Evolutionary conservation across 2,329 filamentous ascomycete species (phyloP).

Genomic region (Geosmithia morbida): DNA sequence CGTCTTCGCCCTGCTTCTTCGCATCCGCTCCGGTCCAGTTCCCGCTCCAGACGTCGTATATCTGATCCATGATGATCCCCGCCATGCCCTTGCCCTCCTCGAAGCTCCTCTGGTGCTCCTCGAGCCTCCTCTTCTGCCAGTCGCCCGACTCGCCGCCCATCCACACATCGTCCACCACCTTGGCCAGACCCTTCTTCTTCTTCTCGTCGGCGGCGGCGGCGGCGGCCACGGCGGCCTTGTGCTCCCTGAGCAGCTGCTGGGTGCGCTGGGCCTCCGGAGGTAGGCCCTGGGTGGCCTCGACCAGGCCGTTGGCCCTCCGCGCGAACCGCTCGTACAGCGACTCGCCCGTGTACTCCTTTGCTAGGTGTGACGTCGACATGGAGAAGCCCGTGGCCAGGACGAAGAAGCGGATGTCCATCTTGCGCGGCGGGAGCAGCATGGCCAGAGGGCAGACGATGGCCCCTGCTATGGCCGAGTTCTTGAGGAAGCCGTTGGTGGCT

Average conservation of each 20-base stretch:
- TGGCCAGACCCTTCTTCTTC: conserved; percentile 11
- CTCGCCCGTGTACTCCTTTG: conserved; percentile 39
- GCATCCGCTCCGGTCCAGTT: conserved; percentile 15
- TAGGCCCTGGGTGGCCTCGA: conserved; percentile 36
- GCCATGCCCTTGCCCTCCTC: conserved; percentile 41
- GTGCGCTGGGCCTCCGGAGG: conserved; percentile 38
- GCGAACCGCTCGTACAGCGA: conserved; percentile 34
- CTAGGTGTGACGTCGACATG: conserved; percentile 39
- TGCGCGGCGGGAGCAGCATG: conserved; percentile 36
- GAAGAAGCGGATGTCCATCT: conserved; percentile 32
- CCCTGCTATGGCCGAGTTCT: conserved; percentile 32
- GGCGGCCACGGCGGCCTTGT: conserved; percentile 16
- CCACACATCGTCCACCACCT: conserved; percentile 35
- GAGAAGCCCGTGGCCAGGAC: conserved; percentile 35
- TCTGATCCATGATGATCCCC: conserved; percentile 40
- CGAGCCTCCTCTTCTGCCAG: conserved; percentile 37
- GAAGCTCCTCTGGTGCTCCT: conserved; percentile 36
- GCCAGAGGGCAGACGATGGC: conserved; percentile 31
- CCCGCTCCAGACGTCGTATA: conserved; percentile 35
- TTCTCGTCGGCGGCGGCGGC: conserved; percentile 13
- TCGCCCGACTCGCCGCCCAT: conserved; percentile 41
- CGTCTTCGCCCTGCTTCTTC: conserved; percentile 9
- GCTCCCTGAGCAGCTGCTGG: conserved; percentile 30
- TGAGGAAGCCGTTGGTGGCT: conserved; percentile 18
- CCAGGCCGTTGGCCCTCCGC: conserved; percentile 25